phyloP scores from a whole-genome alignment of 441 rosid species.

The Biscutella auriculata region DNA sequence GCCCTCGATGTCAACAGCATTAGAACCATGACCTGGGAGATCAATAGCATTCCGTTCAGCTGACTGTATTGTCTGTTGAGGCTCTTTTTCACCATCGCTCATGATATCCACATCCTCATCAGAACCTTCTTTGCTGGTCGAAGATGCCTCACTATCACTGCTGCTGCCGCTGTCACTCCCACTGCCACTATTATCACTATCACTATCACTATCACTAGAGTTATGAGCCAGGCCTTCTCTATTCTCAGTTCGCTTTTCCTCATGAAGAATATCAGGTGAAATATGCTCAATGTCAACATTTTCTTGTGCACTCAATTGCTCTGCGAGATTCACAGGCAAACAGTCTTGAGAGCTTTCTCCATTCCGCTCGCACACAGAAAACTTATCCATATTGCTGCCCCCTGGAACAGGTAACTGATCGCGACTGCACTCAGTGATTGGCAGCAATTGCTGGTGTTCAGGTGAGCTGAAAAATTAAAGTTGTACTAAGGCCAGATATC shows the following conservation, averaged over 20 bases:
- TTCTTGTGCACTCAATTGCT: constrained; percentile 30
- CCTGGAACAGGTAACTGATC: constrained; percentile 38
- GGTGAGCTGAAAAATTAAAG: constrained; percentile 52
- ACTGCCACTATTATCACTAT: constrained; percentile 71
- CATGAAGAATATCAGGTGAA: constrained; percentile 54
- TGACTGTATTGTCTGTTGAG: constrained; percentile 31
- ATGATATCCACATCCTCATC: constrained; percentile 96
- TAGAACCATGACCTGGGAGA: constrained; percentile 38
- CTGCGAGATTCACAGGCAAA: constrained; percentile 24
- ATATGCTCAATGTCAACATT: constrained; percentile 38
- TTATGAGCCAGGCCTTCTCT: constrained; percentile 57
- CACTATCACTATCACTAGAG: constrained; percentile 80
- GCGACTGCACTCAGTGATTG: constrained; percentile 37
- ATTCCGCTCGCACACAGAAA: constrained; percentile 24
- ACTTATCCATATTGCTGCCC: constrained; percentile 30
- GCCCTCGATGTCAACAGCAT: constrained; percentile 46
- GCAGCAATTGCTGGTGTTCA: constrained; percentile 42
- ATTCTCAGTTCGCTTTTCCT: constrained; percentile 49
- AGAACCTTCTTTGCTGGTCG: constrained; percentile 75
- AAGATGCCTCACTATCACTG: constrained; percentile 87
- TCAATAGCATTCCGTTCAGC: constrained; percentile 39
- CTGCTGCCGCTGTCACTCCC: constrained; percentile 75
- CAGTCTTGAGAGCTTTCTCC: constrained; percentile 28
- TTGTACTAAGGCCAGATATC: constrained; percentile 10
- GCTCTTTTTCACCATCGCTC: constrained; percentile 77